Evolutionary conservation across 805 yeast species (phyloP), one percentile per base, ranked within the genome.

Genomic region (Kuraishia capsulata): DNA sequence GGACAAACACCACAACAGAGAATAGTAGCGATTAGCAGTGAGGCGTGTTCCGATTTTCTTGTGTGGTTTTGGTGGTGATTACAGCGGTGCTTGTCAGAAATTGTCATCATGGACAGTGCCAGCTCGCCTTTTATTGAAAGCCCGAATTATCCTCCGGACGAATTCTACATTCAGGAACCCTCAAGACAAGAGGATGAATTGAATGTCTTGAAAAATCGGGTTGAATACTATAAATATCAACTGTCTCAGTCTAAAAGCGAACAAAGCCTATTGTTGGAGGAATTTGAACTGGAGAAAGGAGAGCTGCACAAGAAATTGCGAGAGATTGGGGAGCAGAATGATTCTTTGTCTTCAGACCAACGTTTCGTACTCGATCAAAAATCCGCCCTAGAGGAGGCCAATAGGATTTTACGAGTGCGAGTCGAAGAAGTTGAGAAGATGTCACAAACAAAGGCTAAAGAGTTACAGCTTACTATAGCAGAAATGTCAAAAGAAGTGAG

Each of bases 341-440:
- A 28, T 18, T 21, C 24, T 13, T 33, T 36, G 11, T 20, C 33
- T 10, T 16, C 24, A 4, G 39, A 37, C 24, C 35, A 37, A 30
- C 20, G 35, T 29, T 30, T 30, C 17, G 30, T 37, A 6, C 25
- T 21, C n/a, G 35, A 30, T 6, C 16, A 21, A 18, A 37, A 37
- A 13, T 10, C 8, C 14, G 8, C 19, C 6, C n/a, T 18, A 5
- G 24, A 31, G n/a, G 21, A 31, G 20, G 24, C 13, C 9, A 18
- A 19, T n/a, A 18, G 21, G n/a, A 8, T 16, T 8, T 10, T 31
- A 21, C 13, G 21, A 5, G 18, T 5, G 20, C 13, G n/a, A 31
- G 5, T 18, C 21, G 14, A 20, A 16, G n/a, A 16, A 8, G n/a
- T 8, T 5, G 35, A 31, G 21, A 5, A 5, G 14, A 8, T 5